These are phyloP conservation scores for Stentor roeselii DNA, from an alignment of 73 alveolate genomes.

Conservation along the genomic window DNA sequence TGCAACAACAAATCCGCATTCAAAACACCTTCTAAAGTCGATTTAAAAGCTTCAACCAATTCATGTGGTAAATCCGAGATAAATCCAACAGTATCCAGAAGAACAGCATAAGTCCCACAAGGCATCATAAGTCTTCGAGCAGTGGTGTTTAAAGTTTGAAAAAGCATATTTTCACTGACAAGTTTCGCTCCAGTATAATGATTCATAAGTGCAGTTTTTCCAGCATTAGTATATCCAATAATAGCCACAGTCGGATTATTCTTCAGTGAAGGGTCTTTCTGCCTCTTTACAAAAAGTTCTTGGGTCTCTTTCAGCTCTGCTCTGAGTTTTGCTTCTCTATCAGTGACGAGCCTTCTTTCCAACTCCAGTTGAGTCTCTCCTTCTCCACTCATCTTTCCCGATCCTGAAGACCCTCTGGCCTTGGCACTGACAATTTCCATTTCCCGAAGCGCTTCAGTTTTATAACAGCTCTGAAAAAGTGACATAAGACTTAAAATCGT, in stretches of 20 bases:
- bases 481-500: slow-evolving; percentile 59
- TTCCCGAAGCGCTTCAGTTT: slow-evolving; percentile 35
- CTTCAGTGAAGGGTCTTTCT: slow-evolving; percentile 26
- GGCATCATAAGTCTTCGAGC: slow-evolving; percentile 49
- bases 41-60: slow-evolving; percentile 67
- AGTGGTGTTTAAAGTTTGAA: slow-evolving; percentile 78
- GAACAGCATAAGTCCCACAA: slow-evolving; percentile 56
- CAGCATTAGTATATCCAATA: slow-evolving; percentile 91
- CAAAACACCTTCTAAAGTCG: slow-evolving; percentile 78
- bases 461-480: slow-evolving; percentile 52
- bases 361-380: slow-evolving; percentile 81
- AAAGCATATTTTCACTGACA: slow-evolving; percentile 59
- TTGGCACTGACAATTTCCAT: slow-evolving; percentile 77
- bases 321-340: slow-evolving; percentile 59
- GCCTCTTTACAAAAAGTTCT: slow-evolving; percentile 29
- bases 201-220: slow-evolving; percentile 83
- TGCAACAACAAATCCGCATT: slow-evolving; percentile 83
- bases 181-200: slow-evolving; percentile 49
- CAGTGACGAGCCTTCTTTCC: slow-evolving; percentile 64
- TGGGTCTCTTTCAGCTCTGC: slow-evolving; percentile 39
- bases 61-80: slow-evolving; percentile 86
- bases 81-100: slow-evolving; percentile 88
- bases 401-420: slow-evolving; percentile 62
- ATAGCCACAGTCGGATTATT: slow-evolving; percentile 71
- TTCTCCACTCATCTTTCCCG: slow-evolving; percentile 69